A percentile compares a stretch with the other conserved stretches of the same genome.
These are phyloP conservation scores for Ophiostoma sp. DNA, from an alignment of 2,329 filamentous ascomycete species.

Conservation along the genomic window DNA sequence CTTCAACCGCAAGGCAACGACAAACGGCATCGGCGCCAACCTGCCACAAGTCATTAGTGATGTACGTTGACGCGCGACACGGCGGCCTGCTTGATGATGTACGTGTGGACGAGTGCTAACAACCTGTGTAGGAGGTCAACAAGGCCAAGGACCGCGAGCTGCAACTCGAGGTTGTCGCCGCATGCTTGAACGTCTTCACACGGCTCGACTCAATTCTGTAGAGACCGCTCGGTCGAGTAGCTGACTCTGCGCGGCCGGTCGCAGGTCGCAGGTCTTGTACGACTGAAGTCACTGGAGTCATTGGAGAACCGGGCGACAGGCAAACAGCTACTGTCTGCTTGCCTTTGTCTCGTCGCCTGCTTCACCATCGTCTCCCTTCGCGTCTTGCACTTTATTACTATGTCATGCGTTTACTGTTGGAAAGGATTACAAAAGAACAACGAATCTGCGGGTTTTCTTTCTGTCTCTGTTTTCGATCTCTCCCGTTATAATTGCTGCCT, in stretches of 20 bases:
- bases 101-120: background rate
- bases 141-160: slow-evolving; percentile 87
- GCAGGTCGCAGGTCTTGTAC: no score
- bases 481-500: slow-evolving; percentile 49
- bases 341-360: background rate
- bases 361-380: background rate
- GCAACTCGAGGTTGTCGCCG: slow-evolving; percentile 93
- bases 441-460: slow-evolving; percentile 10
- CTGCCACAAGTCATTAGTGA: slow-evolving; percentile 80
- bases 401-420: slow-evolving; percentile 1
- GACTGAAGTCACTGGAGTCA: no score
- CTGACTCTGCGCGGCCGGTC: background rate
- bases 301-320: no score
- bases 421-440: slow-evolving; percentile 12
- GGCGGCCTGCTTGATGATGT: background rate
- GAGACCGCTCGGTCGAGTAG: background rate
- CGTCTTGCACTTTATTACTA: background rate
- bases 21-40: slow-evolving; percentile 83
- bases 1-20: slow-evolving; percentile 77
- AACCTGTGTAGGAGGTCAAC: slow-evolving; percentile 60
- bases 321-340: no score
- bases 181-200: slow-evolving; percentile 95
- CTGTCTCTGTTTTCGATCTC: background rate
- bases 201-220: slow-evolving; percentile 92
- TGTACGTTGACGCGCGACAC: slow-evolving; percentile 36